Conservation (phyloP, 1,284 basidiomycete genomes). For the Ustilago esculenta region DNA sequence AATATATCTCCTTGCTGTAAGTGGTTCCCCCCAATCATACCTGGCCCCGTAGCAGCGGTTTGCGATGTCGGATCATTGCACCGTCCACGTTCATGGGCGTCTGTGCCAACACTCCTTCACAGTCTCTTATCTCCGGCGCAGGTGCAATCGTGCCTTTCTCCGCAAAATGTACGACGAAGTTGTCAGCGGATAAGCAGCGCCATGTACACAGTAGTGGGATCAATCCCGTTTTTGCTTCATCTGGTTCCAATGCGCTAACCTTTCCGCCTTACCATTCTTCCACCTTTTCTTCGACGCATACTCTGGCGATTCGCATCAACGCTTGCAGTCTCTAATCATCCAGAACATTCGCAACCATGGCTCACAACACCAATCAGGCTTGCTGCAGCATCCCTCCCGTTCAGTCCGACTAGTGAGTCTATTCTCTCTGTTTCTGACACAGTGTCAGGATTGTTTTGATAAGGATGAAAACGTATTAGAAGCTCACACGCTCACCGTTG, state of each 20-base stretch:
- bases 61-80: slow-evolving; percentile 1
- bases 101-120: no score
- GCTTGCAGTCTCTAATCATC: slow-evolving; percentile 9
- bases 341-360: slow-evolving; percentile 35
- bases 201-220: not conserved
- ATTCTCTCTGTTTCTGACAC: not conserved
- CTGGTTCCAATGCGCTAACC: slow-evolving; percentile 3
- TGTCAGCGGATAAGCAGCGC: not conserved
- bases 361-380: slow-evolving; percentile 63
- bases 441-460: no score
- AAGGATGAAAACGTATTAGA: no score
- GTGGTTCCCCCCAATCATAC: no score
- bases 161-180: not conserved
- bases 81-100: not conserved
- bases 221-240: not conserved
- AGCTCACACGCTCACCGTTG: no score
- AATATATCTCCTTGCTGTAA: no score
- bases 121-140: no score
- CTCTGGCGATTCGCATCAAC: not conserved
- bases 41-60: no score
- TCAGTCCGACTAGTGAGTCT: slow-evolving; percentile 68
- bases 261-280: slow-evolving; percentile 1
- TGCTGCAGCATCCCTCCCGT: slow-evolving; percentile 70
- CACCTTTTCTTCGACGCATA: not conserved
- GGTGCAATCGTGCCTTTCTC: no score